A percentile compares a stretch with the other conserved stretches of the same genome.
These are phyloP conservation scores for Coniochaeta sp. DNA, from an alignment of 2,329 filamentous ascomycete genomes.

Conservation along the genomic window DNA sequence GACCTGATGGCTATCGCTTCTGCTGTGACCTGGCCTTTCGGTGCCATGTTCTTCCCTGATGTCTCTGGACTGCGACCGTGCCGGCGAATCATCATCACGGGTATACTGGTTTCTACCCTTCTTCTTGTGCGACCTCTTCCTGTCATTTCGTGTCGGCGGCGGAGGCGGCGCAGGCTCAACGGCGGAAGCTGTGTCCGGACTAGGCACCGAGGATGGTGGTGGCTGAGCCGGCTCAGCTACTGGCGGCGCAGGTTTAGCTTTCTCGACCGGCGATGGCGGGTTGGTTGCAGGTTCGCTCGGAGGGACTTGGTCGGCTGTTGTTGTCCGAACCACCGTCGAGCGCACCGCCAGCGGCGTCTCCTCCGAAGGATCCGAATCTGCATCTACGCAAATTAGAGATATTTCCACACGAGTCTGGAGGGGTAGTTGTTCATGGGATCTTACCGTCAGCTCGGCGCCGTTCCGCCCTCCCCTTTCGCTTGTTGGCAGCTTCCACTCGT, in stretches of 20 bases:
- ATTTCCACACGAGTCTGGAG: background rate
- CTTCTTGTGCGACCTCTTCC: slow-evolving; percentile 55
- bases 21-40: slow-evolving; percentile 17
- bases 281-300: slow-evolving; percentile 16
- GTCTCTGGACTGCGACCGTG: slow-evolving; percentile 44
- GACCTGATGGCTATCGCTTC: slow-evolving; percentile 23
- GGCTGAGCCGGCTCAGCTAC: slow-evolving; percentile 21
- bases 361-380: slow-evolving; percentile 67
- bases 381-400: slow-evolving; percentile 3
- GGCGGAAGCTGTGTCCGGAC: slow-evolving; percentile 39
- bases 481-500: slow-evolving; percentile 66
- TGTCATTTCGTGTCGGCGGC: slow-evolving; percentile 51
- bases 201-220: slow-evolving; percentile 36
- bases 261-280: slow-evolving; percentile 8
- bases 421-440: slow-evolving; percentile 13
- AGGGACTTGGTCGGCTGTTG: slow-evolving; percentile 4
- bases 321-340: slow-evolving; percentile 19
- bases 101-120: slow-evolving; percentile 78
- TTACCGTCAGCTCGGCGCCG: slow-evolving; percentile 74
- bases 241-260: background rate
- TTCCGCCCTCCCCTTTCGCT: slow-evolving; percentile 76
- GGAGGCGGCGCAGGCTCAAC: slow-evolving; percentile 32
- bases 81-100: slow-evolving; percentile 57
- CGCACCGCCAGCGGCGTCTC: slow-evolving; percentile 50
- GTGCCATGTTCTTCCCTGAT: slow-evolving; percentile 30